These are phyloP conservation scores for Xylaria nigripes DNA, from an alignment of 495 filamentous ascomycete species.

Conservation along the genomic window DNA sequence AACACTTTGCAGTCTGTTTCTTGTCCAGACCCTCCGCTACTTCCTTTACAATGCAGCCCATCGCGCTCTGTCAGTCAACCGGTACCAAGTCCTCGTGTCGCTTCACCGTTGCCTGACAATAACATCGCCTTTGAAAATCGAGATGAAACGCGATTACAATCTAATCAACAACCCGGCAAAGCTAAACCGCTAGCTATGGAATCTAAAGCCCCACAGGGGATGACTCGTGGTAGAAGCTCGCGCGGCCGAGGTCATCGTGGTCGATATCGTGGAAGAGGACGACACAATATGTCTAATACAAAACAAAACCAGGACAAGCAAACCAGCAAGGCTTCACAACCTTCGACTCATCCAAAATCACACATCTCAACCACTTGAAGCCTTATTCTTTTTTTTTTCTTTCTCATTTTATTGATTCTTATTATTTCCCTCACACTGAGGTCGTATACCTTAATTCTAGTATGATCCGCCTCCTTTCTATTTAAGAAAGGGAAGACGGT, in stretches of 20 bases:
- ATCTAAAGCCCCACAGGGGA: constrained; percentile 5
- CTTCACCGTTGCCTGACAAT: neutral
- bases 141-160: neutral
- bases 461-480: neutral
- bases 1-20: constrained; percentile 26
- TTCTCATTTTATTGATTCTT: neutral
- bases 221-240: constrained; percentile 15
- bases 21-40: constrained; percentile 18
- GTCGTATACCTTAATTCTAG: neutral
- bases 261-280: constrained; percentile 20
- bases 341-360: neutral
- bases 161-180: neutral
- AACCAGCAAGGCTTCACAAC: neutral
- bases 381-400: neutral
- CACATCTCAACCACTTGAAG: neutral
- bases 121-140: neutral
- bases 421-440: neutral
- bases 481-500: constrained; percentile 4
- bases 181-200: neutral
- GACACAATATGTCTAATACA: constrained; percentile 14
- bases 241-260: constrained; percentile 21
- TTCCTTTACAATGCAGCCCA: constrained; percentile 18
- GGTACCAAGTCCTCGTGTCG: constrained; percentile 14
- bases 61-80: constrained; percentile 24
- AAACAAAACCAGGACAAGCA: constrained; percentile 9